Percentiles rank a stretch among this genome's conserved stretches.
Conservation (phyloP, 139 green algal species). For the Micromonas pusilla region DNA sequence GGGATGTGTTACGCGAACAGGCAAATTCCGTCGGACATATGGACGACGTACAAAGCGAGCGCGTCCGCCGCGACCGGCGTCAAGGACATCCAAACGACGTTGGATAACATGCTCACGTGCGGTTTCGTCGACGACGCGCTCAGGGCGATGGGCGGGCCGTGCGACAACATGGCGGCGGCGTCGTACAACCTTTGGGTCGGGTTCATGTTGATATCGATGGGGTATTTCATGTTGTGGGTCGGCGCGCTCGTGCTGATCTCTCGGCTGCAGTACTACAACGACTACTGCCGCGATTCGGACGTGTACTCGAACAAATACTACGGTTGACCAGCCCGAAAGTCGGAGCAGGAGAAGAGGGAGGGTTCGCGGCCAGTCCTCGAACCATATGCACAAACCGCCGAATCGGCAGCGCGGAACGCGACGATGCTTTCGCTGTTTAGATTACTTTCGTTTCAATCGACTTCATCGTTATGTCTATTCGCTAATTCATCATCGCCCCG, state of each 20-base stretch:
- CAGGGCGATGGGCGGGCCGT: not conserved
- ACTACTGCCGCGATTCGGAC: not conserved
- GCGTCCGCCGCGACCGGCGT: not conserved
- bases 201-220: not conserved
- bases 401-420: too few species aligned
- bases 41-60: too few species aligned
- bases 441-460: too few species aligned
- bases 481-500: too few species aligned
- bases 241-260: not conserved
- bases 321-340: too few species aligned
- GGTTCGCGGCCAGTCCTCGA: too few species aligned
- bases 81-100: not conserved
- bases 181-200: not conserved
- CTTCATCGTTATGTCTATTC: too few species aligned
- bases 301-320: not conserved
- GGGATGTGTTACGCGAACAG: too few species aligned
- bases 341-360: too few species aligned
- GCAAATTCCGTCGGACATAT: too few species aligned
- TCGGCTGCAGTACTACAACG: not conserved
- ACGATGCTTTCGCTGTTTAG: too few species aligned
- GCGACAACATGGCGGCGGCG: not conserved
- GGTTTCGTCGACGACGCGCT: not conserved
- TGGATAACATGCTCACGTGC: not conserved
- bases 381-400: too few species aligned
- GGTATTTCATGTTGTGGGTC: slow-evolving; percentile 13